Conservation (phyloP, 257 asterid genomes). For the Solanum arcanum region DNA sequence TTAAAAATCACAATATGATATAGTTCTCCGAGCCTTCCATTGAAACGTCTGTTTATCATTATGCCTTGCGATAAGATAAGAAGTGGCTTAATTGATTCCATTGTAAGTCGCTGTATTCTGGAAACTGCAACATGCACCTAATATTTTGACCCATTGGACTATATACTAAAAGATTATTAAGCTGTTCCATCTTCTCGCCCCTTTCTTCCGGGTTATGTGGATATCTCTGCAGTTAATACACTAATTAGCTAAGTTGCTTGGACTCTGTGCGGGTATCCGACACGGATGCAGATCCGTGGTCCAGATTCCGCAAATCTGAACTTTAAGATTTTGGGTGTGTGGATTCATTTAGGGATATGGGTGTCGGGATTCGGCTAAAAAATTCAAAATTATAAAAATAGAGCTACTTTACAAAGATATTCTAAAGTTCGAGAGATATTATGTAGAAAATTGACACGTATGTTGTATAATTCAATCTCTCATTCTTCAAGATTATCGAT, state of each 20-base stretch:
- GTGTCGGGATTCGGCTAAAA: neutral
- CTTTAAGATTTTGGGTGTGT: neutral
- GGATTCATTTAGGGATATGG: neutral
- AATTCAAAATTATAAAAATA: neutral
- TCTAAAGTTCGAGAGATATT: neutral
- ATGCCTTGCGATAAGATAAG: neutral
- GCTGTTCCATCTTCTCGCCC: no score
- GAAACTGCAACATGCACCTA: neutral
- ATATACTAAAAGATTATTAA: no score
- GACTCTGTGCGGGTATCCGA: neutral
- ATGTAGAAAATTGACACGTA: neutral
- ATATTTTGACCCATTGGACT: neutral
- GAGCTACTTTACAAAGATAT: neutral
- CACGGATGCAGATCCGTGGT: neutral
- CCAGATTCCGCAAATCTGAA: neutral
- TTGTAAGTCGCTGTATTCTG: neutral
- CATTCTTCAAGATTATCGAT: neutral
- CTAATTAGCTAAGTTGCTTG: no score
- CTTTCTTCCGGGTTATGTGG: no score
- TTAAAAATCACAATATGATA: neutral
- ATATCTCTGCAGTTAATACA: no score
- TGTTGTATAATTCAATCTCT: neutral
- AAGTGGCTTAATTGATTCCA: neutral
- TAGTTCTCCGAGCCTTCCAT: neutral
- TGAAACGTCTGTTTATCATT: neutral